A percentile compares a stretch with the other conserved stretches of the same genome.
Conservation (phyloP, 768 basidiomycete genomes). For the Tricholoma furcatifolium region DNA sequence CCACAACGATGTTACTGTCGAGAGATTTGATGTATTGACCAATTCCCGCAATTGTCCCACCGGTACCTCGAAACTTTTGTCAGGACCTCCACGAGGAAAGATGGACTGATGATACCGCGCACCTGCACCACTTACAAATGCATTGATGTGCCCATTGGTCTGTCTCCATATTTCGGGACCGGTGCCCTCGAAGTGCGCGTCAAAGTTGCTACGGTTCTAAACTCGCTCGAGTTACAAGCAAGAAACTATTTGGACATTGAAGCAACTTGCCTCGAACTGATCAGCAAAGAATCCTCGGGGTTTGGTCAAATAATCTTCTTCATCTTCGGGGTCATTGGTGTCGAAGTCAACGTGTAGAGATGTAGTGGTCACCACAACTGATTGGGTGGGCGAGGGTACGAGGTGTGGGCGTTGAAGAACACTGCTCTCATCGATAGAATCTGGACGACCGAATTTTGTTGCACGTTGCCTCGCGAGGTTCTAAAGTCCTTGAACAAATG, state of each 20-base stretch:
- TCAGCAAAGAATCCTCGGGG: constrained; percentile 92
- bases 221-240: not conserved
- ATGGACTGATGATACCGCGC: constrained; percentile 26
- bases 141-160: constrained; percentile 76
- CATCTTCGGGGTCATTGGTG: constrained; percentile 31
- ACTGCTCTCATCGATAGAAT: constrained; percentile 26
- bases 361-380: constrained; percentile 53
- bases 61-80: constrained; percentile 63
- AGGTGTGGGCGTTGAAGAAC: constrained; percentile 22
- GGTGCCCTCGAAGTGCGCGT: constrained; percentile 86
- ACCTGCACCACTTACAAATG: constrained; percentile 92
- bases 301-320: constrained; percentile 41
- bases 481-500: constrained; percentile 34
- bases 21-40: constrained; percentile 79
- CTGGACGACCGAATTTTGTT: constrained; percentile 59
- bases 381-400: constrained; percentile 43
- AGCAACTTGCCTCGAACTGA: constrained; percentile 72
- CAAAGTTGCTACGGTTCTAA: constrained; percentile 85
- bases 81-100: not conserved
- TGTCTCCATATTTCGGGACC: constrained; percentile 97
- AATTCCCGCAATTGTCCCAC: constrained; percentile 89
- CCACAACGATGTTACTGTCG: constrained; percentile 63
- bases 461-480: constrained; percentile 88
- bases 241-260: not conserved
- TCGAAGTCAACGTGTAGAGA: constrained; percentile 40